phyloP scores from a whole-genome alignment of 2,329 filamentous ascomycete species.

The Claviceps digitariae region DNA sequence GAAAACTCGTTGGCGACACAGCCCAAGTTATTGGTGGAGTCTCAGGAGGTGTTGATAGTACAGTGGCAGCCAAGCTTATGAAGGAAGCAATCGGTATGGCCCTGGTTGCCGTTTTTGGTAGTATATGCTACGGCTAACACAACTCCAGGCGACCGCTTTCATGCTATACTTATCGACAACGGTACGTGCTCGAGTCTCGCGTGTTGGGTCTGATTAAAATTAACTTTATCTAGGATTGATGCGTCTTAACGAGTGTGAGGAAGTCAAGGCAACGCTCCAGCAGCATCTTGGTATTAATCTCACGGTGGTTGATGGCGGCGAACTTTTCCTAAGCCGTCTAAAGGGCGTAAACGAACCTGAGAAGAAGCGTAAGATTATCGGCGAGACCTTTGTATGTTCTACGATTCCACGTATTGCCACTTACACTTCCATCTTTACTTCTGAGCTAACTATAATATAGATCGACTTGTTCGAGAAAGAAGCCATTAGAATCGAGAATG shows the following conservation, averaged over 20 bases:
- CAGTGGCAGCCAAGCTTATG: slow-evolving; percentile 79
- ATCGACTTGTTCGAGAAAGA: slow-evolving; percentile 65
- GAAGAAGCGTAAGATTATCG: slow-evolving; percentile 81
- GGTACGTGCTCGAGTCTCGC: slow-evolving; percentile 18
- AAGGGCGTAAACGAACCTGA: slow-evolving; percentile 69
- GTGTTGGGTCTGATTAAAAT: slow-evolving; percentile 17
- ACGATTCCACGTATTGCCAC: not conserved
- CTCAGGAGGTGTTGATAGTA: slow-evolving; percentile 75
- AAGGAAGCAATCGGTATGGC: slow-evolving; percentile 56
- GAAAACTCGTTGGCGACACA: slow-evolving; percentile 64
- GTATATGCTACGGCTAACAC: not conserved
- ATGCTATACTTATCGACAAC: slow-evolving; percentile 70
- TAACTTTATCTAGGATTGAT: slow-evolving; percentile 36
- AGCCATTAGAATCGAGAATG: slow-evolving; percentile 54
- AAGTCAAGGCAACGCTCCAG: slow-evolving; percentile 67
- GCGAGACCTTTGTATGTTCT: slow-evolving; percentile 17
- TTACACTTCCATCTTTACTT: no score
- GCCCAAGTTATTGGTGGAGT: slow-evolving; percentile 59
- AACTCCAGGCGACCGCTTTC: slow-evolving; percentile 19
- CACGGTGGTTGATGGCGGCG: slow-evolving; percentile 67
- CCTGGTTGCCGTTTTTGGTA: not conserved
- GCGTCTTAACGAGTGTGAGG: slow-evolving; percentile 69
- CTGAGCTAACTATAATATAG: slow-evolving; percentile 47
- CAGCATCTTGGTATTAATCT: slow-evolving; percentile 80
- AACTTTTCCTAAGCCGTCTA: slow-evolving; percentile 65